Base-by-base conservation (phyloP, 768 basidiomycete species). In the Lactarius sanguifluus region DNA sequence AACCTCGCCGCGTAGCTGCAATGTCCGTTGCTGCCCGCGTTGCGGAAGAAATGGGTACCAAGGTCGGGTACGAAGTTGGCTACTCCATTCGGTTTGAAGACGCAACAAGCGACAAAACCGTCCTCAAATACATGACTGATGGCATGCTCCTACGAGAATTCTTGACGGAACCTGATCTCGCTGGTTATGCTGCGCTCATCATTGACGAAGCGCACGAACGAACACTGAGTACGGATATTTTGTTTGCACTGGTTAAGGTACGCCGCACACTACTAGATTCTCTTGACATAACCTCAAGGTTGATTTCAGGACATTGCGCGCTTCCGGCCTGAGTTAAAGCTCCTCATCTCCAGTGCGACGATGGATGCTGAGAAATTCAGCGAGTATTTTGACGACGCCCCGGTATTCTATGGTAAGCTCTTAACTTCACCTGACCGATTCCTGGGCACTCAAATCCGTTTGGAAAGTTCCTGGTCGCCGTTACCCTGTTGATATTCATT, bases 71-170 rank as follows among this genome's bases (percentile, higher is more conserved):
- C 72, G 96, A 98, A 79, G 97, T 99, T 59, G 97, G 97, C n/a
- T 99, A 99, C 77, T 96, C 96, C 40, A 99, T 99, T 72, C 93
- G 97, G 38, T 99, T 99, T 79, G 97, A 99, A 78, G 97, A 99
- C 77, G 97, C 95, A 76, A 99, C 97, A 23, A 97, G 94, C 80
- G 95, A 98, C 82, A 98, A 97, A 81, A 99, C 97, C 5, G 90
- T 96, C 54, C 82, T 99, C 73, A 98, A 99, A 78, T 99, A 99
- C 78, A 97, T 99, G 97, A 99, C 97, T 54, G 97, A 99, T 74
- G 97, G 97, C 40, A 98, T 99, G 97, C 82, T 99, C 32, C 79
- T 98, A 55, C 85, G 97, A 73, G 95, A 98, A 77, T 98, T 98
- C 77, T 79, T 99, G 73, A 98, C 97, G 12, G 97, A 99, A 76